Percentiles rank a stretch among this genome's conserved stretches.
phyloP scores from a whole-genome alignment of 768 basidiomycete genomes.

The Trametes villosa region DNA sequence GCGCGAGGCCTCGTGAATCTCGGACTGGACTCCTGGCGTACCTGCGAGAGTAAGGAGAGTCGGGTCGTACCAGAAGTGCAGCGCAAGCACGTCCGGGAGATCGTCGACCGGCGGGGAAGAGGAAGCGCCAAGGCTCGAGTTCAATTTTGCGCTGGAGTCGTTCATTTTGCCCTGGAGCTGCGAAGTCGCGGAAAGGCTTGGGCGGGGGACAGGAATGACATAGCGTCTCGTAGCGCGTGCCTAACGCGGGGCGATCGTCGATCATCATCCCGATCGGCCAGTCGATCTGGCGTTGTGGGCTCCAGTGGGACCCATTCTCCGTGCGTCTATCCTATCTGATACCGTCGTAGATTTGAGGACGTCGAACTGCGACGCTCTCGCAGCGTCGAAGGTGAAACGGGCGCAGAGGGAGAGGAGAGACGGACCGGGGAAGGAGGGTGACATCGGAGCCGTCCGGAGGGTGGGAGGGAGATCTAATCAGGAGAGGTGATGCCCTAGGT shows the following conservation, averaged over 20 bases:
- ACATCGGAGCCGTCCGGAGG: neutral
- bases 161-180: too few relatives aligned
- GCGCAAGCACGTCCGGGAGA: too few relatives aligned
- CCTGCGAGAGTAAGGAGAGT: too few relatives aligned
- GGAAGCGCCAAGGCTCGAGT: constrained; percentile 5
- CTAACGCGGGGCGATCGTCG: neutral
- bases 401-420: neutral
- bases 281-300: constrained; percentile 5
- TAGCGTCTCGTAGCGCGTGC: neutral
- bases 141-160: too few relatives aligned
- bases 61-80: too few relatives aligned
- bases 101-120: too few relatives aligned
- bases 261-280: neutral
- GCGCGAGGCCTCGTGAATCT: too few relatives aligned
- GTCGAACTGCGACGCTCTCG: neutral
- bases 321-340: constrained; percentile 16
- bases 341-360: neutral
- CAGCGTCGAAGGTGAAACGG: neutral
- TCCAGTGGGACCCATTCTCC: neutral
- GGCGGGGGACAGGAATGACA: too few relatives aligned
- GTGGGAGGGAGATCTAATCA: neutral
- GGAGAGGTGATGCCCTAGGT: neutral
- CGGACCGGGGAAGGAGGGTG: neutral
- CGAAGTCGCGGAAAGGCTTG: too few relatives aligned
- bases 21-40: too few relatives aligned